These are phyloP conservation scores for Cinchona pubescens DNA, from an alignment of 257 asterid genomes.

Conservation along the genomic window DNA sequence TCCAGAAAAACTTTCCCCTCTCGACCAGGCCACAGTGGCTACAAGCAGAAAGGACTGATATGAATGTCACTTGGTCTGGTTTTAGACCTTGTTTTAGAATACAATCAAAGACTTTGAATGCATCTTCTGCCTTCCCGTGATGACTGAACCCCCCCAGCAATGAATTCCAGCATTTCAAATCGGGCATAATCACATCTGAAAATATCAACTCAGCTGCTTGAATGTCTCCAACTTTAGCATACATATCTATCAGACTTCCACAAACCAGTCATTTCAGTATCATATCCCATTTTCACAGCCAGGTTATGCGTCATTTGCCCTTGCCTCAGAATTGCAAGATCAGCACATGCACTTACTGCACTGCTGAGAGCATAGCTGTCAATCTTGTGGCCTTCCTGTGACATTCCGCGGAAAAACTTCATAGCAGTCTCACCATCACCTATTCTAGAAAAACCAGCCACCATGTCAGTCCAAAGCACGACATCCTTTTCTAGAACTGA, in stretches of 20 bases:
- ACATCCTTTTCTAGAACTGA: conserved; percentile 50
- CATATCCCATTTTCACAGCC: conserved; percentile 56
- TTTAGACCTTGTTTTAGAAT: conserved; percentile 47
- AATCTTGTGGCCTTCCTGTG: conserved; percentile 29
- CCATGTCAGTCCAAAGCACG: conserved; percentile 90
- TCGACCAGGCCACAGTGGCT: conserved; percentile 74
- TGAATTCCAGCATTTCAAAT: conserved; percentile 81
- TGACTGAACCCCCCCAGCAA: conserved; percentile 71
- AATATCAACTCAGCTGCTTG: conserved; percentile 44
- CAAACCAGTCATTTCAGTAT: conserved; percentile 52
- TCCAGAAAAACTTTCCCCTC: conserved; percentile 53
- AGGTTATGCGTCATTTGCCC: conserved; percentile 74
- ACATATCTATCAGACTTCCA: conserved; percentile 73
- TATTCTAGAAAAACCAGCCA: conserved; percentile 61
- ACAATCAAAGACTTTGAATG: conserved; percentile 44
- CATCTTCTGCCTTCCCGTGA: conserved; percentile 63
- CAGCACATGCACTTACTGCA: conserved; percentile 71
- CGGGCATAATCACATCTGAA: conserved; percentile 31
- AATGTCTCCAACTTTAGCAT: conserved; percentile 77
- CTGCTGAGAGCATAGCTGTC: conserved; percentile 69
- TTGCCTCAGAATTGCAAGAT: conserved; percentile 61
- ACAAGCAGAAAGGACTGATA: conserved; percentile 70
- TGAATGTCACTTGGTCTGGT: conserved; percentile 67
- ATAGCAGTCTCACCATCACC: conserved; percentile 67
- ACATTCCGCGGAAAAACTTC: conserved; percentile 46